A percentile compares a stretch with the other conserved stretches of the same genome.
These are phyloP conservation scores for Tolypocladium amazonense DNA, from an alignment of 2,329 filamentous ascomycete genomes.

Conservation along the genomic window DNA sequence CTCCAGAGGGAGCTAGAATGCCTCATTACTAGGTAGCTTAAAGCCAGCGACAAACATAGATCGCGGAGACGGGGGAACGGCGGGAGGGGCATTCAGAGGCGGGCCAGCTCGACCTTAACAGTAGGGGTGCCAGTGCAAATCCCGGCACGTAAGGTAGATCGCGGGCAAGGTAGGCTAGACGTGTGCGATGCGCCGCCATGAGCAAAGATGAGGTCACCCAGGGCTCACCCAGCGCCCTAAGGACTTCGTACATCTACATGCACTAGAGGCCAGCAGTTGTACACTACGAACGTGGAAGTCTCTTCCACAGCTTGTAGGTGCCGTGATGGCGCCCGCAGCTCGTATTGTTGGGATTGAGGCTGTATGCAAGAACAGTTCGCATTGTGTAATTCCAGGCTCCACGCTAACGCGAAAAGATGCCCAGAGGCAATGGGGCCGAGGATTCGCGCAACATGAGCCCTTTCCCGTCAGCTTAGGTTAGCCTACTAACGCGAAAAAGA, in stretches of 20 bases:
- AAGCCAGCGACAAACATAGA: neutral
- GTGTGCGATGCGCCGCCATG: neutral
- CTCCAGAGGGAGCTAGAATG: neutral
- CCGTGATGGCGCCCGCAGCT: neutral
- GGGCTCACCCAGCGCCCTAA: neutral
- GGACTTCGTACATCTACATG: neutral
- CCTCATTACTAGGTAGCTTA: too few species aligned
- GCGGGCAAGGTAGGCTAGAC: neutral
- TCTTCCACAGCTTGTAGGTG: neutral
- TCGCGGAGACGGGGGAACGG: neutral
- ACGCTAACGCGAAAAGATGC: neutral
- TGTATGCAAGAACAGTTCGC: neutral
- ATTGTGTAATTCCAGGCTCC: neutral
- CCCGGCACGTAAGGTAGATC: neutral
- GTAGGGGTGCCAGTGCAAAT: too few species aligned
- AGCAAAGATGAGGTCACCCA: neutral
- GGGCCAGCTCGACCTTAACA: neutral
- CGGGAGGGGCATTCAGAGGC: neutral
- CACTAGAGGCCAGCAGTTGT: neutral
- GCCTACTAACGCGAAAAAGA: too few species aligned
- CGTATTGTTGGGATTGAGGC: neutral
- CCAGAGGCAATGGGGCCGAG: neutral
- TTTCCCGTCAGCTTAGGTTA: neutral
- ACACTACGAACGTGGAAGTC: neutral
- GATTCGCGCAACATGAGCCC: neutral